These are phyloP conservation scores for Rhodamnia rubescens DNA, from an alignment of 345 rosid genomes.

Conservation along the genomic window DNA sequence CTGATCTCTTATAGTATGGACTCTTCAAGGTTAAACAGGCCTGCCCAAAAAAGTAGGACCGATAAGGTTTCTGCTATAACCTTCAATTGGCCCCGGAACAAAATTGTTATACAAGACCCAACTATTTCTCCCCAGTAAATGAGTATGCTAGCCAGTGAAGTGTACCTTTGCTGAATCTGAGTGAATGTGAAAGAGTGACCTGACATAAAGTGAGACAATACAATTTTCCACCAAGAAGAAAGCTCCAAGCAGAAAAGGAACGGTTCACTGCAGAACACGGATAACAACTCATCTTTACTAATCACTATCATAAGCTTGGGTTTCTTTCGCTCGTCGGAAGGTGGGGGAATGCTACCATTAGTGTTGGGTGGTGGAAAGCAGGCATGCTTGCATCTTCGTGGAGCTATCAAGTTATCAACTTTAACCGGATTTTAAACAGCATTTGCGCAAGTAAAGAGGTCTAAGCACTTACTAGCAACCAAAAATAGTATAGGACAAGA, in stretches of 20 bases:
- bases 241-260: too few species aligned
- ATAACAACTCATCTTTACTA: too few species aligned
- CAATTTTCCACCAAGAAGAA: neutral
- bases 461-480: neutral
- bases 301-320: too few species aligned
- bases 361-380: neutral
- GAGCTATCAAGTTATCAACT: neutral
- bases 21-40: neutral
- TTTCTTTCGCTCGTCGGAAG: too few species aligned
- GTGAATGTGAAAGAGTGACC: neutral
- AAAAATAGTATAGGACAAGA: neutral
- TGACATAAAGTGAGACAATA: neutral
- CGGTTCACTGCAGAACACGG: too few species aligned
- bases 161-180: neutral
- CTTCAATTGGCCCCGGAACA: neutral
- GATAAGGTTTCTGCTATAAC: neutral
- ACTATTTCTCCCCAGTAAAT: neutral
- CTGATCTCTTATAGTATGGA: neutral
- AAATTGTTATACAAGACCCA: neutral
- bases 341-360: neutral
- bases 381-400: neutral
- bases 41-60: neutral
- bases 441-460: neutral
- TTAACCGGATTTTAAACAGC: neutral
- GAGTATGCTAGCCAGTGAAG: neutral